Percentiles rank a stretch among this genome's conserved stretches.
Conservation (phyloP, 768 basidiomycete species). For the Hirschioporus abietinus region DNA sequence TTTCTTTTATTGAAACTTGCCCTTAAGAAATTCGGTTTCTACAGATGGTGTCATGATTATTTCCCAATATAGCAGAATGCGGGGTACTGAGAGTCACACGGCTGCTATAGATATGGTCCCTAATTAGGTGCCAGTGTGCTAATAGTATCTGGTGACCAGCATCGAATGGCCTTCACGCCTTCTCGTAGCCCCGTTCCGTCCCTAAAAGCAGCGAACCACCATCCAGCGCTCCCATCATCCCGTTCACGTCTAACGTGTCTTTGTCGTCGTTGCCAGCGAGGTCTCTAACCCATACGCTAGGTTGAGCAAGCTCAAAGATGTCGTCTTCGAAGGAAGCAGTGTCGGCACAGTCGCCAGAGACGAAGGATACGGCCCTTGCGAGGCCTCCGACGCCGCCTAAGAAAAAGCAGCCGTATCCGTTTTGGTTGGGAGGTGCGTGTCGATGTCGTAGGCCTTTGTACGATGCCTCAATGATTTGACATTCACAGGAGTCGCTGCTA, state of each 20-base stretch:
- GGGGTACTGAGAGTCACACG: background rate
- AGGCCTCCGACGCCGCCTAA: background rate
- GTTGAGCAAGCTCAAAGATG: background rate
- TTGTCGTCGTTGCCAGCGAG: background rate
- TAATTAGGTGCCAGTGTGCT: constrained; percentile 1
- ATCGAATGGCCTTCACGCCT: background rate
- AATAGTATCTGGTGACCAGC: background rate
- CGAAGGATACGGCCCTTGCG: background rate
- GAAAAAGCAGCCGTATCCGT: constrained; percentile 74
- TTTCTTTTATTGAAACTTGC: background rate
- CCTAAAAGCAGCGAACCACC: background rate
- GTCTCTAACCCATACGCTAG: background rate
- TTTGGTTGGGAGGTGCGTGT: constrained; percentile 72
- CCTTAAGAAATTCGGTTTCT: background rate
- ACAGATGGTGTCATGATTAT: background rate
- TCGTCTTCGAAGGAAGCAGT: background rate
- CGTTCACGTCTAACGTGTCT: background rate
- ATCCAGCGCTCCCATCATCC: background rate
- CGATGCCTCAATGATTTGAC: background rate
- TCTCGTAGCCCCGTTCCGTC: background rate
- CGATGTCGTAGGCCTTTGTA: constrained; percentile 4
- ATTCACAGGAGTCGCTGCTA: constrained; percentile 61
- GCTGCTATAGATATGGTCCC: background rate
- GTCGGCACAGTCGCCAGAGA: background rate
- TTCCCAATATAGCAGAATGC: background rate